Conservation (phyloP, 2,329 filamentous ascomycete species). For the Eutypa lata region DNA sequence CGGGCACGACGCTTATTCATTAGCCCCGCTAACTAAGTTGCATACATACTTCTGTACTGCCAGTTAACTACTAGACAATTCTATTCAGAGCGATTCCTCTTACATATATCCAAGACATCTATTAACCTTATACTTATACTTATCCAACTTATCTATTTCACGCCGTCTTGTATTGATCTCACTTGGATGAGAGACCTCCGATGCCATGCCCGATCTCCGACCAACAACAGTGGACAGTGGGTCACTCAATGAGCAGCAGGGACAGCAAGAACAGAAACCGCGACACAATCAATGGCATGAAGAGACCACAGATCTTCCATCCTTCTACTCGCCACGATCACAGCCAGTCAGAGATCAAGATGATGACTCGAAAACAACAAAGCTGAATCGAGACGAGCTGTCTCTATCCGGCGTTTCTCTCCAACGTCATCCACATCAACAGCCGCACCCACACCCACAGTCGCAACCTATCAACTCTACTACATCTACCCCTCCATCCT, state of each 20-base stretch:
- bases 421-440: constrained; percentile 1
- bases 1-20: too few relatives aligned
- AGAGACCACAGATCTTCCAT: constrained; percentile 37
- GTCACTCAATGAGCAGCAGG: constrained; percentile 3
- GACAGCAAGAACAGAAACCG: neutral
- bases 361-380: constrained; percentile 5
- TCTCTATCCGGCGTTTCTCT: constrained; percentile 28
- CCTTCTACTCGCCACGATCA: constrained; percentile 45
- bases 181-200: too few relatives aligned
- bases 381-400: constrained; percentile 31
- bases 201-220: neutral
- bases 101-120: too few relatives aligned
- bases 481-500: constrained; percentile 2
- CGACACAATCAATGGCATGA: constrained; percentile 19
- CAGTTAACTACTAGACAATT: too few relatives aligned
- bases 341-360: constrained; percentile 19
- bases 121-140: neutral
- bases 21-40: too few relatives aligned
- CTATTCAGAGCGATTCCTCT: too few relatives aligned
- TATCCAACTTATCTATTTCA: too few relatives aligned
- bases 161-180: too few relatives aligned
- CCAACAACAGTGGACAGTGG: neutral
- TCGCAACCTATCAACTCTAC: neutral
- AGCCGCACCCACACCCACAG: too few relatives aligned
- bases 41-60: too few relatives aligned